Conservation (phyloP, 2,329 filamentous ascomycete genomes). For the Neophaeococcomyces aloes region DNA sequence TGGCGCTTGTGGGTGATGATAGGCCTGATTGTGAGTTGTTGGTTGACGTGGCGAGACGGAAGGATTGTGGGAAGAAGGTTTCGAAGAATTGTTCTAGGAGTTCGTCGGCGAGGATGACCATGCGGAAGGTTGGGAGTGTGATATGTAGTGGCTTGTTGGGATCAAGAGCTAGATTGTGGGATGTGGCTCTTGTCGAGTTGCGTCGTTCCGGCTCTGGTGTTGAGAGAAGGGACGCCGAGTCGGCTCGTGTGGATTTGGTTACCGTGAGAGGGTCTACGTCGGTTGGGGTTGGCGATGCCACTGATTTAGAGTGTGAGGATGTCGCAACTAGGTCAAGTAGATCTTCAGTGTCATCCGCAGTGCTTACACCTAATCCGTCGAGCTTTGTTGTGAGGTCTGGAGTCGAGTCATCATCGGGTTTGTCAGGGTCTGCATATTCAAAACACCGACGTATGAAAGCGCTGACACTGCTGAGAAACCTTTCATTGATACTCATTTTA, state of each 20-base stretch:
- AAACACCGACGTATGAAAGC: conserved; percentile 95
- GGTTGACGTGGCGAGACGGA: conserved; percentile 39
- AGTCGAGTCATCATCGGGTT: conserved; percentile 39
- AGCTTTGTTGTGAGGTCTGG: conserved; percentile 31
- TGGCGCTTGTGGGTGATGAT: too few species aligned
- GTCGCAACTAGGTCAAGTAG: conserved; percentile 32
- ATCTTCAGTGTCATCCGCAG: conserved; percentile 47
- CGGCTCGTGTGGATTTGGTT: conserved; percentile 16
- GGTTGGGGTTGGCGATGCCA: conserved; percentile 15
- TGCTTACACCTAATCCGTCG: conserved; percentile 63
- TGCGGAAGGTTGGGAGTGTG: conserved; percentile 92
- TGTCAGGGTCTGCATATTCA: conserved; percentile 92
- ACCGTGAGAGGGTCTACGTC: conserved; percentile 18
- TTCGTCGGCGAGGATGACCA: conserved; percentile 95
- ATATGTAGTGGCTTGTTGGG: conserved; percentile 90
- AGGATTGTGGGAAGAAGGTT: conserved; percentile 83
- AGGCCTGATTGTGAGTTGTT: too few species aligned
- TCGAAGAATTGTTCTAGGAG: conserved; percentile 96
- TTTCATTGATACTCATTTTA: conserved; percentile 61
- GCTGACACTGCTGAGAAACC: conserved; percentile 83
- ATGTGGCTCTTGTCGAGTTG: conserved; percentile 38
- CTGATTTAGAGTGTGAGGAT: conserved; percentile 22
- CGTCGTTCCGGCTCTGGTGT: background rate
- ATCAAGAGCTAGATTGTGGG: conserved; percentile 80
- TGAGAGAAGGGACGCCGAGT: conserved; percentile 9